Conservation (phyloP, 768 basidiomycete species). For the Dentipellis sp. region DNA sequence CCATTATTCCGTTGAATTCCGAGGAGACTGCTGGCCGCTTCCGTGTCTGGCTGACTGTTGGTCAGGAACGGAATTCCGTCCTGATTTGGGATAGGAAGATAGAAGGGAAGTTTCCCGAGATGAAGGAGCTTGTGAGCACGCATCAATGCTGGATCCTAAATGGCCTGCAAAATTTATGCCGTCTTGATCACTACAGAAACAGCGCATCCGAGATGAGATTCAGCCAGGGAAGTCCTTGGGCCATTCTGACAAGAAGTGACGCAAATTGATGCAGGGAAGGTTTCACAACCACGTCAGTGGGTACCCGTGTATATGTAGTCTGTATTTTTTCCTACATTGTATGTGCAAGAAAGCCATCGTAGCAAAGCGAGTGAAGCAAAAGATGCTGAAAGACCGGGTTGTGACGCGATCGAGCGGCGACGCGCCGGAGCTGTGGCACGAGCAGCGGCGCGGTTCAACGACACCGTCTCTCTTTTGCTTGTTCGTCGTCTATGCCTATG, state of each 20-base stretch:
- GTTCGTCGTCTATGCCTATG: not conserved
- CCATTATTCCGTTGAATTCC: constrained; percentile 63
- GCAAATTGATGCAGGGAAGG: not conserved
- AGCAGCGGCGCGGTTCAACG: not conserved
- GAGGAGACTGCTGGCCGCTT: constrained; percentile 88
- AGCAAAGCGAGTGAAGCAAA: no score
- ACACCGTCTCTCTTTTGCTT: not conserved
- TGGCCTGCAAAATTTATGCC: not conserved
- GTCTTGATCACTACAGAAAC: constrained; percentile 50
- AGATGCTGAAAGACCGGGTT: no score
- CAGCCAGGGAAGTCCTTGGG: constrained; percentile 79
- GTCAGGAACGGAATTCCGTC: constrained; percentile 24
- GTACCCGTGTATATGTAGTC: no score
- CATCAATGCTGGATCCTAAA: not conserved
- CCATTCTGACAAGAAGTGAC: constrained; percentile 61
- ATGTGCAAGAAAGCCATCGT: not conserved
- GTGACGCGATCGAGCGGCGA: no score
- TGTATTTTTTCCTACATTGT: not conserved
- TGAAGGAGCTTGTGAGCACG: constrained; percentile 64
- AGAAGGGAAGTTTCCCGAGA: constrained; percentile 88
- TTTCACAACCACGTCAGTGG: no score
- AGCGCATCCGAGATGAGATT: constrained; percentile 73
- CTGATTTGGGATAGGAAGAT: constrained; percentile 87
- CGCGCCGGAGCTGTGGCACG: not conserved
- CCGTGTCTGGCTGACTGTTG: constrained; percentile 71